Evolutionary conservation across 371 early-diverging fungal species (phyloP).

Genomic region (Mortierella sp.): DNA sequence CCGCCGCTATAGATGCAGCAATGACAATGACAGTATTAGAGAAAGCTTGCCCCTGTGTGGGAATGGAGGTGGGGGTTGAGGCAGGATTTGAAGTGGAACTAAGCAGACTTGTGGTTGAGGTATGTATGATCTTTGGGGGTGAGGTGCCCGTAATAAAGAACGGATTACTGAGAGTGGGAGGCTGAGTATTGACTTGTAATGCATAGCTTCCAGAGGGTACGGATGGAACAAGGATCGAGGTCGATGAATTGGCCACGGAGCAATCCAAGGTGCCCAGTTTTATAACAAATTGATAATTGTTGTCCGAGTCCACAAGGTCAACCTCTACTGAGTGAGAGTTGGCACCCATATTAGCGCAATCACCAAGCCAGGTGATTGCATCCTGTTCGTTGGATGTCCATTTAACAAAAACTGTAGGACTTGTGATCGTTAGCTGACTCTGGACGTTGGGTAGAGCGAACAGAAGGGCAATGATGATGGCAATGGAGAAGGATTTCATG

Average conservation of each 20-base stretch:
- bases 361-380: not conserved
- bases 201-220: not conserved
- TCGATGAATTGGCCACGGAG: not conserved
- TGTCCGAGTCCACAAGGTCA: not conserved
- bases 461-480: not conserved
- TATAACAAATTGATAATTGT: not conserved
- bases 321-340: not conserved
- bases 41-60: not conserved
- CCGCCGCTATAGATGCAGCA: not conserved
- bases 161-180: not conserved
- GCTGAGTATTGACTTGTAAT: not conserved
- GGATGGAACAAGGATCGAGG: not conserved
- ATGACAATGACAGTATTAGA: not conserved
- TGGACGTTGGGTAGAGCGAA: not conserved
- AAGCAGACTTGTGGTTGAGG: not conserved
- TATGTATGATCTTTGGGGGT: not conserved
- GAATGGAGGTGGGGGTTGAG: not conserved
- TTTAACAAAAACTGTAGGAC: not conserved
- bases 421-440: not conserved
- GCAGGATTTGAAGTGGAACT: not conserved
- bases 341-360: not conserved
- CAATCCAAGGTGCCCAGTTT: not conserved
- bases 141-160: not conserved
- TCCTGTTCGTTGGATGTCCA: not conserved
- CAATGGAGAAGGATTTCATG: not conserved